Conservation (phyloP, 768 basidiomycete genomes). For the Boletus pseudopeckii region DNA sequence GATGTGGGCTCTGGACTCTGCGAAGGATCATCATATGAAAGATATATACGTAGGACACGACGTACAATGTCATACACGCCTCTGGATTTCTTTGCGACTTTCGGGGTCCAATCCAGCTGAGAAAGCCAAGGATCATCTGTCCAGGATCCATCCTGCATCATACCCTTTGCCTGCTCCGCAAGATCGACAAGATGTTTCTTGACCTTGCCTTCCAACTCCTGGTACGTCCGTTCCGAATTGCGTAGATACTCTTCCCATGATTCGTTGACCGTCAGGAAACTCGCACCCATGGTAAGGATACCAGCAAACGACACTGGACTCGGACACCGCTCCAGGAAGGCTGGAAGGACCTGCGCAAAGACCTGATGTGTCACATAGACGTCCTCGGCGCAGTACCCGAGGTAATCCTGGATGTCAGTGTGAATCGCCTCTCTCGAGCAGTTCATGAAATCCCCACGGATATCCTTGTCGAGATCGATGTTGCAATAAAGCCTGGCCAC, state of each 20-base stretch:
- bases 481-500: conserved; percentile 89
- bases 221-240: conserved; percentile 74
- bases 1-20: conserved; percentile 5
- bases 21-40: neutral
- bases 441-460: conserved; percentile 75
- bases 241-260: conserved; percentile 83
- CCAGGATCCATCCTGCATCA: conserved; percentile 56
- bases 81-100: conserved; percentile 66
- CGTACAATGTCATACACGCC: conserved; percentile 43
- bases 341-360: conserved; percentile 70
- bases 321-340: conserved; percentile 80
- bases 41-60: neutral
- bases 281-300: conserved; percentile 85
- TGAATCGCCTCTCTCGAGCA: conserved; percentile 61
- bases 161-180: conserved; percentile 52
- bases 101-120: conserved; percentile 96
- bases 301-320: conserved; percentile 93
- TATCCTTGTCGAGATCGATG: conserved; percentile 72
- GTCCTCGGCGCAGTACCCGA: conserved; percentile 84
- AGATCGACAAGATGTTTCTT: conserved; percentile 60
- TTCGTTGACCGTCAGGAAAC: conserved; percentile 87
- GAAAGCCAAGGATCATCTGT: conserved; percentile 76
- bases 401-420: conserved; percentile 64
- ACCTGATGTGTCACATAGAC: conserved; percentile 83
- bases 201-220: conserved; percentile 62